These are phyloP conservation scores for Desmodesmus armatus DNA, from an alignment of 139 green algal species.

Conservation along the genomic window DNA sequence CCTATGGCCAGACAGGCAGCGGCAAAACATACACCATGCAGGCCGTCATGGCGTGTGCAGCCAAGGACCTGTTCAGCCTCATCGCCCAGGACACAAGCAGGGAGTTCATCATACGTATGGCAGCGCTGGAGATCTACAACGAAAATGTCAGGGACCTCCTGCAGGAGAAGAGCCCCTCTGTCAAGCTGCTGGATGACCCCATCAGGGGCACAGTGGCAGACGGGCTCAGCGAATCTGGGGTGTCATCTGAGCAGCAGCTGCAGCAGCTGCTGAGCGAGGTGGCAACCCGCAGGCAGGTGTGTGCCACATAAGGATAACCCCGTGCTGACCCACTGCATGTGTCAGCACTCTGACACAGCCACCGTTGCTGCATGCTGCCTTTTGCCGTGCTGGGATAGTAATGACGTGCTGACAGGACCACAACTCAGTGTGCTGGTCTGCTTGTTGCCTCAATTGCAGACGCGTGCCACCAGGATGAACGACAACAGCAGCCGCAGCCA, in stretches of 20 bases:
- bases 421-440: not conserved
- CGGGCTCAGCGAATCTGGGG: conserved; percentile 51
- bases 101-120: conserved; percentile 65
- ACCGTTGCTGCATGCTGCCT: not conserved
- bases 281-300: conserved; percentile 60
- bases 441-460: conserved; percentile 32
- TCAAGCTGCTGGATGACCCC: conserved; percentile 66
- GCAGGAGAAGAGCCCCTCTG: conserved; percentile 44
- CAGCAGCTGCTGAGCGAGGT: conserved; percentile 59
- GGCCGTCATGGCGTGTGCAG: conserved; percentile 54
- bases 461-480: conserved; percentile 97
- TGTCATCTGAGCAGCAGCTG: conserved; percentile 60
- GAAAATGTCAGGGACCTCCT: conserved; percentile 70
- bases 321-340: not conserved
- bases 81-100: conserved; percentile 26
- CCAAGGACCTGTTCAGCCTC: conserved; percentile 62
- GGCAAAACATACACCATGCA: conserved; percentile 78
- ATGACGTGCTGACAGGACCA: not conserved
- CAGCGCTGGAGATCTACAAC: conserved; percentile 81
- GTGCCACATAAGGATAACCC: too few relatives aligned
- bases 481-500: conserved; percentile 85
- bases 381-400: too few relatives aligned
- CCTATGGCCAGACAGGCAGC: conserved; percentile 75
- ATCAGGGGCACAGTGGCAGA: conserved; percentile 59
- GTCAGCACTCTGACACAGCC: not conserved